These are phyloP conservation scores for Rhododendron mucronatum DNA, from an alignment of 148 eudicot genomes.

Conservation along the genomic window DNA sequence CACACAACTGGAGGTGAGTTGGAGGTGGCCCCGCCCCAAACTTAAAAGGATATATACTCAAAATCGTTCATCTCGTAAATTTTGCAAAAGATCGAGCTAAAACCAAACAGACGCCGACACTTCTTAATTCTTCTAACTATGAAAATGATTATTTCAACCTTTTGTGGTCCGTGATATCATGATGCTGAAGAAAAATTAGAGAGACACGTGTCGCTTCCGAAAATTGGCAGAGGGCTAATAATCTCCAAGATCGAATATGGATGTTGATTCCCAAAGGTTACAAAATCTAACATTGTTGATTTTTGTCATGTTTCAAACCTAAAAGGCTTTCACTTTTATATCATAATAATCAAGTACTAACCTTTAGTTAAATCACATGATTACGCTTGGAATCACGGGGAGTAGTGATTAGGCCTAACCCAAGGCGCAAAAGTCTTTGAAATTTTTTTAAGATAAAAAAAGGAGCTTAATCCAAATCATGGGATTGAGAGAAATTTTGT, in stretches of 20 bases:
- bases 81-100: no score
- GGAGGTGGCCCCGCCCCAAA: not conserved
- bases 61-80: not conserved
- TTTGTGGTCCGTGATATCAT: not conserved
- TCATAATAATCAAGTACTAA: not conserved
- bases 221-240: not conserved
- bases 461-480: not conserved
- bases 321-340: not conserved
- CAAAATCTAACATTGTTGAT: not conserved
- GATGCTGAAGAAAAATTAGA: not conserved
- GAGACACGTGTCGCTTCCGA: not conserved
- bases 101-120: not conserved
- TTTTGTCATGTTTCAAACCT: not conserved
- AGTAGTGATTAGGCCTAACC: not conserved
- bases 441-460: not conserved
- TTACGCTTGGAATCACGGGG: not conserved
- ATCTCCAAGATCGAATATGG: not conserved
- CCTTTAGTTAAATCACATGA: constrained; percentile 12
- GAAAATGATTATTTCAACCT: not conserved
- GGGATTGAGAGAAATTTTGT: not conserved
- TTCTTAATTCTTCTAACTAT: not conserved
- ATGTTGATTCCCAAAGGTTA: not conserved
- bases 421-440: not conserved
- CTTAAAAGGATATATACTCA: no score
- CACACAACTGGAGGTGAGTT: not conserved